Conservation (phyloP, 306 rosid genomes). For the Gastrolobium villosum region DNA sequence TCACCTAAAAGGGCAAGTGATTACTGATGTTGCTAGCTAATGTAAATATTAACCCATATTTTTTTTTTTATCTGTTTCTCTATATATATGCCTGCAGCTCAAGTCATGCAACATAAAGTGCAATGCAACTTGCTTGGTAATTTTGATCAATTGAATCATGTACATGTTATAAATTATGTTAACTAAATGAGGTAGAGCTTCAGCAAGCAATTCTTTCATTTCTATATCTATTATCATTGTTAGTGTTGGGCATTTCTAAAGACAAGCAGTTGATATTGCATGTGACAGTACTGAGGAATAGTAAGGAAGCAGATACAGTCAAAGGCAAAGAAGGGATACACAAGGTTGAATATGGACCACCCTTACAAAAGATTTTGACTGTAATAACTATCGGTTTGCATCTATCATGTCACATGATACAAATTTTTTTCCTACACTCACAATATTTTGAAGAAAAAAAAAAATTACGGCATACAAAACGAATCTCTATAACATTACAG, state of each 20-base stretch:
- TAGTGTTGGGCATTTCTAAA: neutral
- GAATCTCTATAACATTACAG: no score
- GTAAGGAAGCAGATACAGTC: no score
- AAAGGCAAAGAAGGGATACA: neutral
- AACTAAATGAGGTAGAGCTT: neutral
- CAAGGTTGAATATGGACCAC: neutral
- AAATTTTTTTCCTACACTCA: no score
- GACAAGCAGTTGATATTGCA: neutral
- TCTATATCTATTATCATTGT: neutral
- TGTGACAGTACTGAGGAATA: neutral
- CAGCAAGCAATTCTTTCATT: neutral
- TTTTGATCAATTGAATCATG: neutral
- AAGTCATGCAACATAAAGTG: neutral
- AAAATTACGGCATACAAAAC: no score
- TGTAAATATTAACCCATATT: neutral
- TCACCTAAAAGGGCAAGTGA: neutral
- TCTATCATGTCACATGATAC: no score
- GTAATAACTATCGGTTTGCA: neutral
- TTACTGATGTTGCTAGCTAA: neutral
- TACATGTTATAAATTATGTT: neutral
- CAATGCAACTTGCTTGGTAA: neutral
- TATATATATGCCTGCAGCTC: constrained; percentile 9
- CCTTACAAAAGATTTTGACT: neutral
- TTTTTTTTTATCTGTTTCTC: neutral
- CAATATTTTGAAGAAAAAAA: no score